Evolutionary conservation across 192 early-diverging fungal genomes (phyloP).

Genomic region (Podila epicladia): DNA sequence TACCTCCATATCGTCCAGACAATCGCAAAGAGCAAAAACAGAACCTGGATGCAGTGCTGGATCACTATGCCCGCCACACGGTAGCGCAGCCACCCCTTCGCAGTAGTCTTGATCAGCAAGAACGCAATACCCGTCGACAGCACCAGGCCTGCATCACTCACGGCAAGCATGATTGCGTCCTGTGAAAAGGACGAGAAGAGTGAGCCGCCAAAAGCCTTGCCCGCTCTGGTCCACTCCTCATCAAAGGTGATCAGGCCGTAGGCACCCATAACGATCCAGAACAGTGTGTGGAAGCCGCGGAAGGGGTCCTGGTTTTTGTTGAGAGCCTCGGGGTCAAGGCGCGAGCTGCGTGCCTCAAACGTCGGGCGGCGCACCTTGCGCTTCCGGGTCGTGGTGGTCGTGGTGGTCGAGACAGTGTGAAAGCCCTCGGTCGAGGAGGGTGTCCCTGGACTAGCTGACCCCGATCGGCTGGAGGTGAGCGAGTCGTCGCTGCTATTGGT

Average conservation of each 20-base stretch:
- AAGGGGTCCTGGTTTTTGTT: slow-evolving; percentile 51
- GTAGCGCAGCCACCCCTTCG: slow-evolving; percentile 62
- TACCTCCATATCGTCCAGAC: slow-evolving; percentile 68
- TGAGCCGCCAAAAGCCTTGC: slow-evolving; percentile 51
- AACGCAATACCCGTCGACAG: slow-evolving; percentile 70
- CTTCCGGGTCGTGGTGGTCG: slow-evolving; percentile 25
- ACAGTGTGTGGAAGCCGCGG: slow-evolving; percentile 84
- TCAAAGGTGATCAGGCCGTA: slow-evolving; percentile 71
- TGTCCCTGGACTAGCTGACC: slow-evolving; percentile 16
- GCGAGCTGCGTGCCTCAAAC: slow-evolving; percentile 50
- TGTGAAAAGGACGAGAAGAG: slow-evolving; percentile 69
- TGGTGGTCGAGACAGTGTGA: slow-evolving; percentile 28
- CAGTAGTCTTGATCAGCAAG: slow-evolving; percentile 64
- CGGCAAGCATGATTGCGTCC: slow-evolving; percentile 70
- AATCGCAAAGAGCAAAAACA: slow-evolving; percentile 67
- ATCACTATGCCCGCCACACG: slow-evolving; percentile 56
- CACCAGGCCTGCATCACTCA: slow-evolving; percentile 80
- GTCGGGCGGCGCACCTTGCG: slow-evolving; percentile 45
- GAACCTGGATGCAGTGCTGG: slow-evolving; percentile 70
- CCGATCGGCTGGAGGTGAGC: slow-evolving; percentile 15
- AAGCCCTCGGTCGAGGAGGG: slow-evolving; percentile 20
- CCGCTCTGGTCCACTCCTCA: slow-evolving; percentile 58
- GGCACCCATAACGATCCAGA: slow-evolving; percentile 83
- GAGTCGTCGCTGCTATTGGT: slow-evolving; percentile 17
- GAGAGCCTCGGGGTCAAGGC: slow-evolving; percentile 54